Percentiles rank a stretch among this genome's conserved stretches.
Evolutionary conservation across 78 protist species (phyloP).

Genomic region (Dictyostelium firmibasis): DNA sequence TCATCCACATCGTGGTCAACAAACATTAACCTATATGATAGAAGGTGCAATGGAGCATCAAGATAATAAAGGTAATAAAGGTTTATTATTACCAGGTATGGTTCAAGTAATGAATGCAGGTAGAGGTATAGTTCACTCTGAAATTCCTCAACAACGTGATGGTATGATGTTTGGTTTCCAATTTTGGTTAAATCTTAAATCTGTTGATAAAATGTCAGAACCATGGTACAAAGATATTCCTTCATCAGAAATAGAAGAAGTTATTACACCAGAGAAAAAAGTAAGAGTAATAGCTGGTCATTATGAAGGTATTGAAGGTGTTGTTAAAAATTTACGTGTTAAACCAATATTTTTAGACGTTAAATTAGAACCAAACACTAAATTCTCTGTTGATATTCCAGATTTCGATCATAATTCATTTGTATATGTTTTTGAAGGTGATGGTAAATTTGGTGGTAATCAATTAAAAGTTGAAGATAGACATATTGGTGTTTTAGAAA

Average conservation of each 20-base stretch:
- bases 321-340: constrained; percentile 8
- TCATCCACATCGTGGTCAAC: constrained; percentile 94
- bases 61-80: constrained; percentile 84
- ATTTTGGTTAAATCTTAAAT: constrained; percentile 87
- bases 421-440: constrained; percentile 34
- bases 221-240: constrained; percentile 83
- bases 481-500: constrained; percentile 19
- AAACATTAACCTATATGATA: constrained; percentile 88
- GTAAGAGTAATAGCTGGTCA: constrained; percentile 69
- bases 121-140: constrained; percentile 87
- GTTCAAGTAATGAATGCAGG: constrained; percentile 93
- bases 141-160: constrained; percentile 63
- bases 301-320: not conserved
- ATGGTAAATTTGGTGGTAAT: constrained; percentile 14
- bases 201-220: constrained; percentile 80
- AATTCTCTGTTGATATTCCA: constrained; percentile 10
- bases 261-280: not conserved
- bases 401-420: constrained; percentile 62
- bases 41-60: constrained; percentile 79
- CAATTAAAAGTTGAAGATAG: not conserved
- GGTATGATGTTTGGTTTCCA: constrained; percentile 83
- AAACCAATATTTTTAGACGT: constrained; percentile 58
- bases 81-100: constrained; percentile 59
- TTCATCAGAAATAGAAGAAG: constrained; percentile 1
- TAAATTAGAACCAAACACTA: constrained; percentile 10